Evolutionary conservation across 1,139 yeast genomes (phyloP), one percentile per base, ranked within the genome.

Genomic region (Sugiyamaella xylanicola): DNA sequence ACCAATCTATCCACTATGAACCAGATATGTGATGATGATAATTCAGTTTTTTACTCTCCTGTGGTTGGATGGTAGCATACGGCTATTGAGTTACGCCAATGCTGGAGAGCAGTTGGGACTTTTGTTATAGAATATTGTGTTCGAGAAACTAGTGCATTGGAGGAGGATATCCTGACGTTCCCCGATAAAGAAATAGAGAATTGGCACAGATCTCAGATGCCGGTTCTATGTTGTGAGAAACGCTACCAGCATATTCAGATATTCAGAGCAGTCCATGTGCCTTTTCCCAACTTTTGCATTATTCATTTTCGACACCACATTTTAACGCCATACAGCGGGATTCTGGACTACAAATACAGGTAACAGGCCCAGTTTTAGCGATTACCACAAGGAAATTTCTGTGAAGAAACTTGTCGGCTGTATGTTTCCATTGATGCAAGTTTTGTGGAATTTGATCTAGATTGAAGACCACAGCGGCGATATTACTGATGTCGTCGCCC

Each of bases 401-500:
- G 56, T 54, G 59, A 55, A 50, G 51, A 51, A 47, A 51, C 41
- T 44, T 35, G 42, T 2, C 25, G 48, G 25, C 9, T 7, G 15
- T 36, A 49, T 56, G 58, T 58, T 54, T 55, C 37, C 37, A 53
- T 57, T 59, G 61, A 62, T 61, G 56, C 53, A 44, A 54, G 2
- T 59, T 55, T 49, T 48, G 54, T 49, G 39, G 39, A 45, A 43
- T 19, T 43, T 36, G 7, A 21, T 21, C 51, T 35, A 37, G 27
- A 17, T 25, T 48, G 42, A 36, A 27, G 27, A 21, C 20, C 48
- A 22, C 43, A 36, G 47, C 43, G 52, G 32, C 46, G 46, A 27
- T 13, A 13, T 25, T 25, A 36, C n/a, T 13, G 17, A 46, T 47
- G 54, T 39, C 51, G 53, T 43, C 53, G 32, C 46, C 53, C 42